These are phyloP conservation scores for Casuarina cunninghamiana DNA, from an alignment of 306 rosid genomes.

Conservation along the genomic window DNA sequence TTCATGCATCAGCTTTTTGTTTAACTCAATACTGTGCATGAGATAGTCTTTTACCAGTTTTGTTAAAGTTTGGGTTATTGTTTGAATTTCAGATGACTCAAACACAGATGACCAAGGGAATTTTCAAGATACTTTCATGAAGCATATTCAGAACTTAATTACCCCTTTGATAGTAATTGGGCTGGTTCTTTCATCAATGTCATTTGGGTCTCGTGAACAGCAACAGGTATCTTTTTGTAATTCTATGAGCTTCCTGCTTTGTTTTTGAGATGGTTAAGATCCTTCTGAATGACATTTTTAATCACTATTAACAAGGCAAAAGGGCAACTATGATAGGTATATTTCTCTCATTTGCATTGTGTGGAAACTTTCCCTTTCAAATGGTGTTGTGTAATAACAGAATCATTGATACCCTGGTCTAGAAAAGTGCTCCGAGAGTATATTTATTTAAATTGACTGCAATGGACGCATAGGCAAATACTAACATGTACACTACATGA, in stretches of 20 bases:
- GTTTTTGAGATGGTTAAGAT: not conserved
- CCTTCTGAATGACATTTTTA: not conserved
- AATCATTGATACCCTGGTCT: no score
- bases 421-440: no score
- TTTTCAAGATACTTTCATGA: constrained; percentile 60
- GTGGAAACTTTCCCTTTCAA: not conserved
- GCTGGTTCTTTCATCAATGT: constrained; percentile 54
- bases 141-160: constrained; percentile 50
- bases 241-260: not conserved
- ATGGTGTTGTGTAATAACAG: not conserved
- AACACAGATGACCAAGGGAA: constrained; percentile 59
- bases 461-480: no score
- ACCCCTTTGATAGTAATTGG: constrained; percentile 61
- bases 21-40: not conserved
- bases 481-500: no score
- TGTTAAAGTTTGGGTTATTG: constrained; percentile 11
- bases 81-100: constrained; percentile 61
- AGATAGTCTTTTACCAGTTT: constrained; percentile 3
- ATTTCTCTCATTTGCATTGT: not conserved
- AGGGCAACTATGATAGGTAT: not conserved
- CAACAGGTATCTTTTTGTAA: constrained; percentile 54
- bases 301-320: not conserved
- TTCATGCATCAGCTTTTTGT: constrained; percentile 4
- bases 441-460: no score
- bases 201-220: constrained; percentile 61